These are phyloP conservation scores for Lactarius akahatsu DNA, from an alignment of 768 basidiomycete genomes.

Conservation along the genomic window DNA sequence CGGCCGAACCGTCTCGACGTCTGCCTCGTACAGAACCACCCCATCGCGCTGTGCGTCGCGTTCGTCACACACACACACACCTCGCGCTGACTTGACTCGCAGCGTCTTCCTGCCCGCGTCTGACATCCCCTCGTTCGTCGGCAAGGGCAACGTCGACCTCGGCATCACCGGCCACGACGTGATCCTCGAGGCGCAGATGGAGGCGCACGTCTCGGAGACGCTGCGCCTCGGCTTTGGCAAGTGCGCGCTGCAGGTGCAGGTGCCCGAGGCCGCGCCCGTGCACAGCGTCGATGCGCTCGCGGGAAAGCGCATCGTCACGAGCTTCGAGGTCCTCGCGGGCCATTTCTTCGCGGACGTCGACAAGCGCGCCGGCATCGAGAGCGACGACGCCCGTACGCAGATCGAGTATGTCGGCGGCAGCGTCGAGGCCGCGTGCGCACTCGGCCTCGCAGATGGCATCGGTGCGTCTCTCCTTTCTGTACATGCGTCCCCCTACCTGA, in stretches of 20 bases:
- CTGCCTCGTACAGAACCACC: slow-evolving; percentile 89
- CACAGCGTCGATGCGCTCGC: slow-evolving; percentile 76
- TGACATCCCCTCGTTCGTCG: slow-evolving; percentile 98
- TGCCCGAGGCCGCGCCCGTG: slow-evolving; percentile 71
- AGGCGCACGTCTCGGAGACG: slow-evolving; percentile 70
- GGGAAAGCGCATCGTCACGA: slow-evolving; percentile 92
- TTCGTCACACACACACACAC: neutral
- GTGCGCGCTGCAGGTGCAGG: slow-evolving; percentile 87
- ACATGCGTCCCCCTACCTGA: neutral
- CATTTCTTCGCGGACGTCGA: slow-evolving; percentile 76
- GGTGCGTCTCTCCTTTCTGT: slow-evolving; percentile 50
- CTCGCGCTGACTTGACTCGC: neutral
- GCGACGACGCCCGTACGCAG: slow-evolving; percentile 62
- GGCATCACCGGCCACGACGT: slow-evolving; percentile 99
- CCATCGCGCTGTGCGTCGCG: slow-evolving; percentile 78
- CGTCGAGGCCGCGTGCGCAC: slow-evolving; percentile 95
- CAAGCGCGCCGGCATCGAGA: slow-evolving; percentile 46
- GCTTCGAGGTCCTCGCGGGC: slow-evolving; percentile 85
- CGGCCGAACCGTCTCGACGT: slow-evolving; percentile 87
- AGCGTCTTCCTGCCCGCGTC: slow-evolving; percentile 96
- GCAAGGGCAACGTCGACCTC: slow-evolving; percentile 93
- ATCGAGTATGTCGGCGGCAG: slow-evolving; percentile 97
- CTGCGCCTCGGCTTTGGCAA: slow-evolving; percentile 91
- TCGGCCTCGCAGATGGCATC: slow-evolving; percentile 96
- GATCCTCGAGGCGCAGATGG: slow-evolving; percentile 87